Percentiles rank a stretch among this genome's conserved stretches.
Evolutionary conservation across 768 basidiomycete genomes (phyloP).

Genomic region (Kwoniella sp.): DNA sequence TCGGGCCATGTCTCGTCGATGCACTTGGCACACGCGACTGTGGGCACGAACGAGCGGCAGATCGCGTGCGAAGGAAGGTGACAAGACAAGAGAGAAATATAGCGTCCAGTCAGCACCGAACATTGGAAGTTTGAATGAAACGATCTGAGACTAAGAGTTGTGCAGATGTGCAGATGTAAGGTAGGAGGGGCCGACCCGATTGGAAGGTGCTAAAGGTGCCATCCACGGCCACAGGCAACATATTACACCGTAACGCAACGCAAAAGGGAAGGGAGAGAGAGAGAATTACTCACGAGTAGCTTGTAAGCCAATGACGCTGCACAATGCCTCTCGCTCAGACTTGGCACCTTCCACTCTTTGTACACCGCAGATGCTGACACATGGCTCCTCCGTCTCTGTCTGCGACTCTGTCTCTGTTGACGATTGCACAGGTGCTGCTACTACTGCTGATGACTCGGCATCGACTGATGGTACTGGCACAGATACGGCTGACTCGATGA

Average conservation of each 20-base stretch:
- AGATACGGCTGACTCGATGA: neutral
- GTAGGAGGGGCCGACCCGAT: too few species aligned
- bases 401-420: neutral
- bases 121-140: too few species aligned
- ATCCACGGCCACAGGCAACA: too few species aligned
- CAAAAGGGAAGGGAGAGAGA: too few species aligned
- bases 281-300: conserved; percentile 40
- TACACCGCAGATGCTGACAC: conserved; percentile 29
- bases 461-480: neutral
- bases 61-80: neutral
- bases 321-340: conserved; percentile 42
- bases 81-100: neutral
- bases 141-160: too few species aligned
- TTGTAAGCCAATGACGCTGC: conserved; percentile 30
- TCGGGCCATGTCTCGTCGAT: conserved; percentile 49
- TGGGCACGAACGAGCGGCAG: neutral
- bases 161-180: too few species aligned
- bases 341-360: conserved; percentile 34
- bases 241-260: too few species aligned
- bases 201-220: too few species aligned
- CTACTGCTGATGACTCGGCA: neutral
- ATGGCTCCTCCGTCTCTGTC: conserved; percentile 18
- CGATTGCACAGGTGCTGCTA: neutral
- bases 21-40: conserved; percentile 47
- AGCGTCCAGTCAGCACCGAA: too few species aligned